phyloP scores from a whole-genome alignment of 108 stramenopile genomes.

The Nitzschia sp. region DNA sequence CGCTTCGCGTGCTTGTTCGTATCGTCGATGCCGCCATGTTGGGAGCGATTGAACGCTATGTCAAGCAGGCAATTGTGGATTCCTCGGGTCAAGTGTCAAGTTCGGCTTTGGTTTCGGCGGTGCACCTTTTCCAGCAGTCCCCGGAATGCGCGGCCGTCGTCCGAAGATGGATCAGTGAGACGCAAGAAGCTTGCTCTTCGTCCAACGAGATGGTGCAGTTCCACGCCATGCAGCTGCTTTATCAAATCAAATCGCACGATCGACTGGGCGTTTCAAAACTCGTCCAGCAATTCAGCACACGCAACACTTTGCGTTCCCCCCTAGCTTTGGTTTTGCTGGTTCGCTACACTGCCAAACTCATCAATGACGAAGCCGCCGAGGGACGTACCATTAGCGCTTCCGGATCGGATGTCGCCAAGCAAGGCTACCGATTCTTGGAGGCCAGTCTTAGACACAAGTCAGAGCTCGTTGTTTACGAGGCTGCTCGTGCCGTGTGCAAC shows the following conservation, averaged over 20 bases:
- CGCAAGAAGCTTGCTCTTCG: constrained; percentile 90
- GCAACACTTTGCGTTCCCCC: constrained; percentile 90
- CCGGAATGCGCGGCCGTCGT: constrained; percentile 85
- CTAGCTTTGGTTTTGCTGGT: constrained; percentile 93
- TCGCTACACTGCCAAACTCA: constrained; percentile 92
- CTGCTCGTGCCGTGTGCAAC: constrained; percentile 96
- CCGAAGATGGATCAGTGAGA: constrained; percentile 93
- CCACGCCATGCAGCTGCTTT: constrained; percentile 98
- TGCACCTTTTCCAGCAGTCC: constrained; percentile 70
- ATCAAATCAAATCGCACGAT: constrained; percentile 97
- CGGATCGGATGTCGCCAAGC: constrained; percentile 73
- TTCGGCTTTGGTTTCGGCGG: constrained; percentile 91
- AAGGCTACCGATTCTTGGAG: constrained; percentile 94
- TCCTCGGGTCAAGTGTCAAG: constrained; percentile 92
- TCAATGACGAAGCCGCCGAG: constrained; percentile 76
- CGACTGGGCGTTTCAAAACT: constrained; percentile 95
- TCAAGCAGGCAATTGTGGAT: constrained; percentile 99
- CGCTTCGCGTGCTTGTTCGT: constrained; percentile 94
- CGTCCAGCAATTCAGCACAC: constrained; percentile 87
- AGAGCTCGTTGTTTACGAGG: constrained; percentile 99
- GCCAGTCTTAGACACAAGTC: constrained; percentile 89
- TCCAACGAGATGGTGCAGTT: constrained; percentile 98
- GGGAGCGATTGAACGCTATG: constrained; percentile 97
- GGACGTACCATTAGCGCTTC: constrained; percentile 62
- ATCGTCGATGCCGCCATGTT: constrained; percentile 99